These are phyloP conservation scores for Trichophyton simii DNA, from an alignment of 2,329 filamentous ascomycete species.

Conservation along the genomic window DNA sequence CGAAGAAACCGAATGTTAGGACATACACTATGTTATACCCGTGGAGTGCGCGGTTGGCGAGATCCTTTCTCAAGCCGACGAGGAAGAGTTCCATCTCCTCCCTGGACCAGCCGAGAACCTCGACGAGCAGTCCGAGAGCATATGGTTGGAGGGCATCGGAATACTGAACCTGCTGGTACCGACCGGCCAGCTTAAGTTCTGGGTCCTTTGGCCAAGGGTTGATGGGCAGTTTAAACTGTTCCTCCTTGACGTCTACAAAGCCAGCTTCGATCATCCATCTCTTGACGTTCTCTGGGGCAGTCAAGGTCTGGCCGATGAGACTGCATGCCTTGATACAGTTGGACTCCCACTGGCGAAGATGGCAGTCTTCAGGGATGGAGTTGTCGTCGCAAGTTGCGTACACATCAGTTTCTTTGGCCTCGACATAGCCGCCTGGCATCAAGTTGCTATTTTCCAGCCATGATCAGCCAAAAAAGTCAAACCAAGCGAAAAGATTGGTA, in stretches of 20 bases:
- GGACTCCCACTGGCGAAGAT: constrained; percentile 33
- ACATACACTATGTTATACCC: constrained; percentile 7
- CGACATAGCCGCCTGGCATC: constrained; percentile 43
- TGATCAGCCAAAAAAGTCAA: not conserved
- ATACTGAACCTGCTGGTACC: constrained; percentile 4
- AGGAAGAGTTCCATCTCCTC: constrained; percentile 7
- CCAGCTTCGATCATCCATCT: constrained; percentile 44
- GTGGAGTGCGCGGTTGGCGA: constrained; percentile 4
- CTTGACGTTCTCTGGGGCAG: constrained; percentile 43
- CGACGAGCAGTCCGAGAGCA: constrained; percentile 4
- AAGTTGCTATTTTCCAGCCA: constrained; percentile 29
- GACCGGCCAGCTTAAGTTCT: constrained; percentile 2
- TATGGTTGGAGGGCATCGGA: constrained; percentile 5
- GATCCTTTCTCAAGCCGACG: constrained; percentile 2
- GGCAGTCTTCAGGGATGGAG: constrained; percentile 7
- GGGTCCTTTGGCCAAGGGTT: constrained; percentile 20
- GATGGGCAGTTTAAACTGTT: constrained; percentile 20
- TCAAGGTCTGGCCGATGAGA: constrained; percentile 34
- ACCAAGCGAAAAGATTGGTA: not conserved
- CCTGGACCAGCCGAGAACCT: constrained; percentile 4
- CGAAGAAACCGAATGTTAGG: not conserved
- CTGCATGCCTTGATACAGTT: constrained; percentile 34
- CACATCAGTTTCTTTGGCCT: constrained; percentile 28
- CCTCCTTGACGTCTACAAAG: constrained; percentile 45
- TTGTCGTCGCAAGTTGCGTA: constrained; percentile 10